Percentiles rank a stretch among this genome's conserved stretches.
phyloP scores from a whole-genome alignment of 306 rosid species.

The Pachyrhizus erosus region DNA sequence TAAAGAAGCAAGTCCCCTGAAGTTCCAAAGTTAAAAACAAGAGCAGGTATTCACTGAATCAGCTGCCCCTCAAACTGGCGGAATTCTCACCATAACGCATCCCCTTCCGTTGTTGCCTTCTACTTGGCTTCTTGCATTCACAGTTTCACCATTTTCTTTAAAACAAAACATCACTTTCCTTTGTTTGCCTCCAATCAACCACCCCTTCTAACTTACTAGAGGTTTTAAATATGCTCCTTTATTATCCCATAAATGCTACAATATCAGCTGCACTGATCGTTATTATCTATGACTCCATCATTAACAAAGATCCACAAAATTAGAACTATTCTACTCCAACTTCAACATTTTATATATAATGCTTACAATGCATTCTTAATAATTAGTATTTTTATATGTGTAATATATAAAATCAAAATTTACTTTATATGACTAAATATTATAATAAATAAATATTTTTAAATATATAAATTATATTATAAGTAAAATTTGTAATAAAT shows the following conservation, averaged over 20 bases:
- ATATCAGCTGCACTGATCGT: slow-evolving; percentile 9
- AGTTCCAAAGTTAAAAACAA: not conserved
- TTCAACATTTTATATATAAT: not conserved
- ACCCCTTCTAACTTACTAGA: not conserved
- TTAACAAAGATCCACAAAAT: no score
- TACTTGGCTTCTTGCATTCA: slow-evolving; percentile 12
- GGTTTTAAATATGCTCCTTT: not conserved
- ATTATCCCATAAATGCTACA: slow-evolving; percentile 14
- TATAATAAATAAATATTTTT: no score
- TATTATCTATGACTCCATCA: slow-evolving; percentile 1
- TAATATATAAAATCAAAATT: no score
- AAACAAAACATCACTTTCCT: slow-evolving; percentile 35
- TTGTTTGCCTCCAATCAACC: not conserved
- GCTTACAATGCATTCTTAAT: no score
- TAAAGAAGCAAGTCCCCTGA: not conserved
- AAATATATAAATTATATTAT: no score
- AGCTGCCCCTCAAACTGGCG: not conserved
- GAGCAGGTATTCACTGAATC: not conserved
- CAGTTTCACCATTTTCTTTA: not conserved
- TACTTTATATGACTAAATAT: no score
- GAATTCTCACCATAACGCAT: slow-evolving; percentile 30
- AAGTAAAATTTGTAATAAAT: not conserved
- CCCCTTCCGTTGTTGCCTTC: not conserved
- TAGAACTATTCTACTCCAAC: not conserved
- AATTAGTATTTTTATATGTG: no score